Conservation (phyloP, 352 stramenopile species). For the Plasmopara muralis region DNA sequence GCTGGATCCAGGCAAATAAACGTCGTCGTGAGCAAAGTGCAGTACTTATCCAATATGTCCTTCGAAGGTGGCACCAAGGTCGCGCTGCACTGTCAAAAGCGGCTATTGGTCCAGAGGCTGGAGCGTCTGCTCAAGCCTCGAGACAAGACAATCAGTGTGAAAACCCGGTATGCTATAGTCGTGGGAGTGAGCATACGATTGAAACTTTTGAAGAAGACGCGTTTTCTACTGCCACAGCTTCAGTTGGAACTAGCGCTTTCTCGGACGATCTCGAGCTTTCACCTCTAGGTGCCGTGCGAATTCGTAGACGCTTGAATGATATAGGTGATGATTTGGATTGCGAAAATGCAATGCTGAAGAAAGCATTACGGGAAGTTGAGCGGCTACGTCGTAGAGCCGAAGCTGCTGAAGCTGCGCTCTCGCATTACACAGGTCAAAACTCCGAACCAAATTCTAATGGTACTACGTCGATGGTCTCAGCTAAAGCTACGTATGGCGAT, state of each 20-base stretch:
- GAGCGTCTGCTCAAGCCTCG: slow-evolving; percentile 7
- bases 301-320: slow-evolving; percentile 14
- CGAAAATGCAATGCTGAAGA: slow-evolving; percentile 39
- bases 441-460: slow-evolving; percentile 13
- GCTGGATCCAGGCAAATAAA: slow-evolving; percentile 24
- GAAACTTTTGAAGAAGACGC: slow-evolving; percentile 29
- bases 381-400: slow-evolving; percentile 51
- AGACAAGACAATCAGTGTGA: slow-evolving; percentile 16
- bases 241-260: slow-evolving; percentile 34
- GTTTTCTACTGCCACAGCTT: slow-evolving; percentile 31
- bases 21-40: slow-evolving; percentile 18
- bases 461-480: slow-evolving; percentile 13
- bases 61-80: slow-evolving; percentile 23
- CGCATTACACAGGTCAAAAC: slow-evolving; percentile 20
- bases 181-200: slow-evolving; percentile 25
- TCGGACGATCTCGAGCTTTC: slow-evolving; percentile 29
- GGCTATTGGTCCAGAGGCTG: background rate
- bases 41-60: slow-evolving; percentile 27
- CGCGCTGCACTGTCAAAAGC: slow-evolving; percentile 9
- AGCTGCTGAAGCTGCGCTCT: slow-evolving; percentile 50
- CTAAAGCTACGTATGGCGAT: slow-evolving; percentile 7
- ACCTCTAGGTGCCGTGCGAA: slow-evolving; percentile 12
- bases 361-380: slow-evolving; percentile 47
- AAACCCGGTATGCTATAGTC: slow-evolving; percentile 12
- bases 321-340: slow-evolving; percentile 8